Evolutionary conservation across 345 rosid genomes (phyloP).

Genomic region (Arabidopsis suecica): DNA sequence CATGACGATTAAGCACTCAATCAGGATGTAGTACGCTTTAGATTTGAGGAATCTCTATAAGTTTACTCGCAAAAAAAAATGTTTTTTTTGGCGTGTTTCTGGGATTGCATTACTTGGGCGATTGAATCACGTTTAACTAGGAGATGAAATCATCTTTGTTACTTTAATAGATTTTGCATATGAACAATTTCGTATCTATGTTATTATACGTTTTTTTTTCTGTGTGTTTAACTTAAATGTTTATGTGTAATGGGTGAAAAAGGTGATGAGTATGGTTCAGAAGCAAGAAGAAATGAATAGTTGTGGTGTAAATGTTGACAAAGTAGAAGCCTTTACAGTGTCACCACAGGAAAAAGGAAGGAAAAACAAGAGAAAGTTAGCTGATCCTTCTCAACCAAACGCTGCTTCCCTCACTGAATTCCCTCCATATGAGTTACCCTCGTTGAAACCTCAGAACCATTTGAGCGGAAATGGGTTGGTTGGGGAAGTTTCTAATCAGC

Average conservation of each 20-base stretch:
- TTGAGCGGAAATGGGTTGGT: not conserved
- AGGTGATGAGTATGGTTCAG: conserved; percentile 39
- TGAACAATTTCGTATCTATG: conserved; percentile 4
- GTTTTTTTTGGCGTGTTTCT: not conserved
- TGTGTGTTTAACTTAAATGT: conserved; percentile 17
- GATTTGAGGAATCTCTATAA: conserved; percentile 36
- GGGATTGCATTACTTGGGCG: conserved; percentile 1
- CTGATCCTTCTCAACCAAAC: conserved; percentile 62
- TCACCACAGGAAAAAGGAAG: conserved; percentile 78
- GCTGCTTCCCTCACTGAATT: conserved; percentile 44
- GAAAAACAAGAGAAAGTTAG: conserved; percentile 87
- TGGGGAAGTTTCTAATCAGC: conserved; percentile 28
- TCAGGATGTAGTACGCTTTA: conserved; percentile 22
- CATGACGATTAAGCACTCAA: conserved; percentile 31
- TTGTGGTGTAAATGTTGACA: conserved; percentile 31
- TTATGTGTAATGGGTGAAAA: conserved; percentile 20
- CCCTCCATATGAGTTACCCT: conserved; percentile 45
- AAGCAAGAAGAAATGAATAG: conserved; percentile 42
- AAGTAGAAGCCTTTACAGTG: conserved; percentile 45
- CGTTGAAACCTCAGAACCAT: conserved; percentile 37
- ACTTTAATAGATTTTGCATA: conserved; percentile 11
- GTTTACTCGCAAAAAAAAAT: not conserved
- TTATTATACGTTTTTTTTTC: not conserved
- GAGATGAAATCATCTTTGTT: conserved; percentile 4
- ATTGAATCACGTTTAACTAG: conserved; percentile 14